Conservation (phyloP, 768 basidiomycete genomes). For the Mycena latifolia region DNA sequence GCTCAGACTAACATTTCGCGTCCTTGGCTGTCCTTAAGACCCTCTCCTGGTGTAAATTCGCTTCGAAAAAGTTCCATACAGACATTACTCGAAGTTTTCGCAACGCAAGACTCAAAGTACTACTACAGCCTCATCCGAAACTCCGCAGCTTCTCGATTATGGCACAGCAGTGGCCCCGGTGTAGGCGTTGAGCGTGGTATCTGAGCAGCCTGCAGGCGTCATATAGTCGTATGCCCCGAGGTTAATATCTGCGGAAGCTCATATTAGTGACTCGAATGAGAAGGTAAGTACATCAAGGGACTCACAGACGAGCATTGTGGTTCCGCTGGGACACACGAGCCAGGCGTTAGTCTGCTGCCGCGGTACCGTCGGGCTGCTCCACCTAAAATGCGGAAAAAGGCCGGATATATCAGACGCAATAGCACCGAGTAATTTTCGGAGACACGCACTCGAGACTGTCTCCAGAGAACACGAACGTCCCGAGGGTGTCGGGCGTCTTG, state of each 20-base stretch:
- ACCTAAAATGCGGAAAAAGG: constrained; percentile 40
- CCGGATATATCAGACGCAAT: background rate
- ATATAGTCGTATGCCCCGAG: constrained; percentile 65
- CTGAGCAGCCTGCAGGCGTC: constrained; percentile 71
- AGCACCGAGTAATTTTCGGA: background rate
- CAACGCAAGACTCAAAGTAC: no score
- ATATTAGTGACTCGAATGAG: constrained; percentile 3
- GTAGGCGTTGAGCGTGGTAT: constrained; percentile 72
- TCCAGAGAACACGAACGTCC: constrained; percentile 67
- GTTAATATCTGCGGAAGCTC: constrained; percentile 54
- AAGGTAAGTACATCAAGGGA: background rate
- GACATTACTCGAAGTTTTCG: no score
- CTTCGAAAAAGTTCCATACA: no score
- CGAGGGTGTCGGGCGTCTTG: constrained; percentile 58
- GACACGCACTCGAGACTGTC: constrained; percentile 62
- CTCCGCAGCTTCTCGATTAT: background rate
- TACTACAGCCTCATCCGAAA: background rate
- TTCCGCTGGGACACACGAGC: constrained; percentile 60
- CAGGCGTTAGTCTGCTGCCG: constrained; percentile 70
- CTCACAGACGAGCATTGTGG: constrained; percentile 36
- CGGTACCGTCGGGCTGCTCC: constrained; percentile 62
- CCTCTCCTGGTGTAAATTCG: no score
- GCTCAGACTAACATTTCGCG: no score
- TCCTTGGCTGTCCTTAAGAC: no score
- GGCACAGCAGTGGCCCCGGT: constrained; percentile 65